Conservation (phyloP, 805 yeast species). For the Saccharomycopsis fodiens region DNA sequence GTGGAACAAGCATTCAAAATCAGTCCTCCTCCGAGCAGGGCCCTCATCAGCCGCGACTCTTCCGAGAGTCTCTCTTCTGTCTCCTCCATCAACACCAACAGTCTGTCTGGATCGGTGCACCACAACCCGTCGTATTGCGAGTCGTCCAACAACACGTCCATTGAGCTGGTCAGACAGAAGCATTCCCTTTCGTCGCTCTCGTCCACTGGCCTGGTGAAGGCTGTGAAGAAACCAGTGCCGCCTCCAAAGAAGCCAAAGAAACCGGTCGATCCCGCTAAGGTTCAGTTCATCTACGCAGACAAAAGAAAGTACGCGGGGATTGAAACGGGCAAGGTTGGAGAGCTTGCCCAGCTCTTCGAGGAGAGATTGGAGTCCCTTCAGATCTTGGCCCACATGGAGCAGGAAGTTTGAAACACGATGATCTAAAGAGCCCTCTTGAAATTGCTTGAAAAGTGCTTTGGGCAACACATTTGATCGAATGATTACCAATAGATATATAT, state of each 20-base stretch:
- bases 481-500: too few species aligned
- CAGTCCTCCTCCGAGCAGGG: neutral
- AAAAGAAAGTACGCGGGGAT: constrained; percentile 19
- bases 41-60: neutral
- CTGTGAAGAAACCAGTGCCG: neutral
- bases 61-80: neutral
- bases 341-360: constrained; percentile 20
- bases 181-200: neutral
- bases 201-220: neutral
- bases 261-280: neutral
- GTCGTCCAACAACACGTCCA: neutral
- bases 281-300: constrained; percentile 13
- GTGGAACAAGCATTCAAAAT: too few species aligned
- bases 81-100: neutral
- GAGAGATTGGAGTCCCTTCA: constrained; percentile 18
- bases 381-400: constrained; percentile 8
- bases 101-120: neutral
- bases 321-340: constrained; percentile 17
- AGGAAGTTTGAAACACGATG: too few species aligned
- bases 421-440: too few species aligned
- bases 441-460: too few species aligned
- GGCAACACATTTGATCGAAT: too few species aligned
- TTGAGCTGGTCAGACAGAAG: neutral
- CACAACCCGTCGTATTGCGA: neutral
- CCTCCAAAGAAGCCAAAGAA: neutral